Evolutionary conservation across 192 early-diverging fungal genomes (phyloP), one percentile per base, ranked within the genome.

Genomic region (Coemansia sp.): DNA sequence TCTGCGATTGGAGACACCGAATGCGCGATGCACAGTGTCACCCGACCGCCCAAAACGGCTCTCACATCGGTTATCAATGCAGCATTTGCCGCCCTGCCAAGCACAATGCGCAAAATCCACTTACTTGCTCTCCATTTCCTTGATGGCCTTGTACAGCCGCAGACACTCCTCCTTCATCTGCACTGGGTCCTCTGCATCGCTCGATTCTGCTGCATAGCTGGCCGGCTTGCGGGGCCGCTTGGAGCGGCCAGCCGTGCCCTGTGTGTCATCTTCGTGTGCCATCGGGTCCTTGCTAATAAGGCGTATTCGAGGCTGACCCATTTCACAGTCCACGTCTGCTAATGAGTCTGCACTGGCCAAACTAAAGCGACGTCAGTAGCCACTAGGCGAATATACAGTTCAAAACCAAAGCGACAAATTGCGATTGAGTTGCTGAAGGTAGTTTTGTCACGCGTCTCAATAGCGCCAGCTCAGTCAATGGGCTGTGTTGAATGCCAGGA

Each of bases 101-200:
- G 40, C 14, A 19, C n/a, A 31, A n/a, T 29, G 47, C 22, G 35
- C 35, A 38, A 38, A 38, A 16, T 38, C 44, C 5, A 71, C 74
- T 64, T 77, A 77, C 74, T 64, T 64, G 42, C 64, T 77, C 60
- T 71, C 64, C 74, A 77, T 62, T 25, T 77, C 68, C 50, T 77
- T 77, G 43, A 77, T 32, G 2, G 69, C 53, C 44, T 77, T 65
- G 58, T 63, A 71, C 25, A 77, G 68, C 22, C 61, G 68, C 53
- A 77, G 32, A 35, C 74, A 77, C 56, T 58, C 69, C n/a, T 67
- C 68, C 35, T 71, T 77, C 14, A 67, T 61, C 19, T 57, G 33
- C 2, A 52, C 50, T 10, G 33, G 27, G 30, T 30, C 30, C 25
- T 18, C 56, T 19, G 64, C 60, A 30, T 53, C 48, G 38, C 63